Evolutionary conservation across 305 asterid genomes (phyloP), one percentile per base, ranked within the genome.

Genomic region (Fraxinus sp.): DNA sequence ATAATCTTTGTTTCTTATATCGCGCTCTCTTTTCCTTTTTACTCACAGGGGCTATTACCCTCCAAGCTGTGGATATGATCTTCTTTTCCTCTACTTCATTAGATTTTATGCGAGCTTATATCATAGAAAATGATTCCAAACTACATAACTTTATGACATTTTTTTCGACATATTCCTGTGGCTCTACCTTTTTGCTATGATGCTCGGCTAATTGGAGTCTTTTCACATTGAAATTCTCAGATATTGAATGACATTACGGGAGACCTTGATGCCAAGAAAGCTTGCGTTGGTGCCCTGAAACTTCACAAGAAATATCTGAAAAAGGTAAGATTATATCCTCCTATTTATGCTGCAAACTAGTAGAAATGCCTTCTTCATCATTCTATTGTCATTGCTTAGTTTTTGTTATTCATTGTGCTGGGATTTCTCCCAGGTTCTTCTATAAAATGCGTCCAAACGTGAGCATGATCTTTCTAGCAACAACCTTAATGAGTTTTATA

Each of bases 251-350:
- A 95, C 86, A 89, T 93, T 35, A 91, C 98, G 7, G 98, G 98
- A 3, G 92, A 90, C 83, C 84, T 95, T 79, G 98, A 95, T 74
- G 98, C 98, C 16, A 95, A 83, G 76, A 93, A 92, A 86, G 98
- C 98, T 30, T 95, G 97, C 83, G 77, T 77, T 3, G 90, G 92
- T 32, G 97, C 98, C 80, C 82, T 95, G 92, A 95, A 95, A 87
- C 93, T 95, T 88, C 98, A 93, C 91, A 95, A 93, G 91, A 91
- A 95, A 76, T 95, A 95, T 86, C 88, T 95, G 4, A 95, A 87
- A 82, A 92, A 93, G 98, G 99, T 92, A 85, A 43, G 24, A 39
- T 24, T n/a, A 26, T 36, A 26, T 78, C 76, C 43, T 32, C 46
- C 14, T 80, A 46, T 24, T 24, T 35, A 39, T 76, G 49, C 55